Evolutionary conservation across 441 rosid species (phyloP).

Genomic region (Pelargonium citronellum): DNA sequence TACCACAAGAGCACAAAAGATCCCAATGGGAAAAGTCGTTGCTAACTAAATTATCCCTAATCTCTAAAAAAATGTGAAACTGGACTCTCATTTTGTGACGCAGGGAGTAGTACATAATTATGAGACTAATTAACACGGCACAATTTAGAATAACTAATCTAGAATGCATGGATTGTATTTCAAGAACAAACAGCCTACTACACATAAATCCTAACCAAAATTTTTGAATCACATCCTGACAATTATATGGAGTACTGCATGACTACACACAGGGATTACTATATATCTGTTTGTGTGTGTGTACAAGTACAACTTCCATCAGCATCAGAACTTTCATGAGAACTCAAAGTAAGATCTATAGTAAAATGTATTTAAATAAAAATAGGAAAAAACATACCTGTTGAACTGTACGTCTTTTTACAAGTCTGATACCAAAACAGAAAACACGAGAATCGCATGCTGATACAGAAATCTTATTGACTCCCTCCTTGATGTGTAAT

Average conservation of each 20-base stretch:
- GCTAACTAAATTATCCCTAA: too few relatives aligned
- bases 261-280: not conserved
- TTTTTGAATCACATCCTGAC: not conserved
- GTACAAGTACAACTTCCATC: not conserved
- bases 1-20: too few relatives aligned
- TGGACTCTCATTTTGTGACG: too few relatives aligned
- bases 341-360: not conserved
- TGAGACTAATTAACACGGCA: too few relatives aligned
- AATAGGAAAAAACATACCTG: conserved; percentile 14
- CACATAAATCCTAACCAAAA: not conserved
- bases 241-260: not conserved
- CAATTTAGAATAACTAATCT: too few relatives aligned
- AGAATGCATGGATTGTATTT: not conserved
- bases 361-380: not conserved
- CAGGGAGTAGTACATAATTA: too few relatives aligned
- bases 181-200: not conserved
- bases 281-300: not conserved
- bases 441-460: conserved; percentile 19
- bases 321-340: not conserved
- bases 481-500: conserved; percentile 13
- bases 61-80: too few relatives aligned
- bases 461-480: conserved; percentile 20
- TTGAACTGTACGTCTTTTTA: conserved; percentile 10
- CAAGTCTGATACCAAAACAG: conserved; percentile 26
- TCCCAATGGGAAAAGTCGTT: too few relatives aligned